Evolutionary conservation across 2,329 filamentous ascomycete genomes (phyloP), one percentile per base, ranked within the genome.

Genomic region (Neofusicoccum cordaticola): DNA sequence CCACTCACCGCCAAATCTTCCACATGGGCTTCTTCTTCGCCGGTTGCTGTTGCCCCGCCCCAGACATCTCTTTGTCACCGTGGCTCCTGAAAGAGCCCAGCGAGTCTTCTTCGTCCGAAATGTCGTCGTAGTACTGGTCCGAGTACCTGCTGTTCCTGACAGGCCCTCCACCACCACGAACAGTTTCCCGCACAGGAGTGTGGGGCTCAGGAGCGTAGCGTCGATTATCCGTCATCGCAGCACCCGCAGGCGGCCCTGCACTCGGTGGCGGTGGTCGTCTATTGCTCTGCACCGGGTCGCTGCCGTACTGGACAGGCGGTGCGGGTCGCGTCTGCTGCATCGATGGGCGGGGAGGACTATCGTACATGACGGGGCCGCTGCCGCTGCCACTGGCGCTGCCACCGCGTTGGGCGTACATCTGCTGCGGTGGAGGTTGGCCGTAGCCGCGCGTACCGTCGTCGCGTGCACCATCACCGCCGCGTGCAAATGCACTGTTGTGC

Each of bases 1-100:
- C 12, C 13, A n/a, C 27, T 64, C 48, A 57, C 68, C 56, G 58
- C 76, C 75, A 74, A 68, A 77, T 74, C 74, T 74, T 75, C 75
- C 72, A 78, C 69, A 71, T 74, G 66, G 66, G 72, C 68, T 79
- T 80, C 60, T 76, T 80, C 66, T 75, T 71, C n/a, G 72, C 71
- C 35, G 70, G 66, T 15, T 6, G 8, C 34, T n/a, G 31, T 31
- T 11, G n/a, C n/a, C n/a, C 35, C 27, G 51, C 53, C 41, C 66
- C 12, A n/a, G 11, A 42, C 35, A 6, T 5, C 19, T 76, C 74
- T 56, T 22, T 22, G 27, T 65, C 68, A 67, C 76, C 70, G 56
- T 75, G 67, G 58, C 70, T 67, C 66, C 75, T 71, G 9, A 72
- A 78, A 7, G 39, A 50, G 9, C 53, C 41, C 72, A 69, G 44